These are phyloP conservation scores for Pochonia chlamydosporia DNA, from an alignment of 2,329 filamentous ascomycete genomes.

Conservation along the genomic window DNA sequence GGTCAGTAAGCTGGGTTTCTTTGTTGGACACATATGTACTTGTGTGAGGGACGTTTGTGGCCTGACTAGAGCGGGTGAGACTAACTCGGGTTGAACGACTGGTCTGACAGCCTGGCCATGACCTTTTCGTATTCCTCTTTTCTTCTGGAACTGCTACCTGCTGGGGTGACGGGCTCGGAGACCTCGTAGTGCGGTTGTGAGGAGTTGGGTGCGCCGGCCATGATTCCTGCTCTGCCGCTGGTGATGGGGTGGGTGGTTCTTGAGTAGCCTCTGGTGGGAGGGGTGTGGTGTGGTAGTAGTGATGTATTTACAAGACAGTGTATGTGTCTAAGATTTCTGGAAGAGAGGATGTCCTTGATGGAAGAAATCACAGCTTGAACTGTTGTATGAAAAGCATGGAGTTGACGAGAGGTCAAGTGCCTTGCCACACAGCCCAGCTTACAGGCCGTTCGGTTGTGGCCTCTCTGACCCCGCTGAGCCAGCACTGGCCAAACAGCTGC, in stretches of 20 bases:
- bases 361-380: too few relatives aligned
- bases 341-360: too few relatives aligned
- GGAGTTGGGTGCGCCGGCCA: slow-evolving; percentile 15
- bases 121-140: slow-evolving; percentile 32
- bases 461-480: background rate
- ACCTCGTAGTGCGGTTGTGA: slow-evolving; percentile 16
- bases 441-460: too few relatives aligned
- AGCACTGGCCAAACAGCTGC: background rate
- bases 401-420: too few relatives aligned
- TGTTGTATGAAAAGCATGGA: too few relatives aligned
- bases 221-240: slow-evolving; percentile 1
- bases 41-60: too few relatives aligned
- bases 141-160: slow-evolving; percentile 18
- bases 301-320: too few relatives aligned
- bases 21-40: too few relatives aligned
- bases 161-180: slow-evolving; percentile 12
- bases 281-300: too few relatives aligned
- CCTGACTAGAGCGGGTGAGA: background rate
- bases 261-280: too few relatives aligned
- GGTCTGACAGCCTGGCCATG: slow-evolving; percentile 35
- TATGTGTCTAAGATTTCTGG: too few relatives aligned
- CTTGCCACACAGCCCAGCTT: too few relatives aligned
- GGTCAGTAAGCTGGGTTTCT: background rate
- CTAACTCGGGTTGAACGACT: slow-evolving; percentile 42
- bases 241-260: background rate